These are phyloP conservation scores for Alternaria triticina DNA, from an alignment of 2,329 filamentous ascomycete species.

Conservation along the genomic window DNA sequence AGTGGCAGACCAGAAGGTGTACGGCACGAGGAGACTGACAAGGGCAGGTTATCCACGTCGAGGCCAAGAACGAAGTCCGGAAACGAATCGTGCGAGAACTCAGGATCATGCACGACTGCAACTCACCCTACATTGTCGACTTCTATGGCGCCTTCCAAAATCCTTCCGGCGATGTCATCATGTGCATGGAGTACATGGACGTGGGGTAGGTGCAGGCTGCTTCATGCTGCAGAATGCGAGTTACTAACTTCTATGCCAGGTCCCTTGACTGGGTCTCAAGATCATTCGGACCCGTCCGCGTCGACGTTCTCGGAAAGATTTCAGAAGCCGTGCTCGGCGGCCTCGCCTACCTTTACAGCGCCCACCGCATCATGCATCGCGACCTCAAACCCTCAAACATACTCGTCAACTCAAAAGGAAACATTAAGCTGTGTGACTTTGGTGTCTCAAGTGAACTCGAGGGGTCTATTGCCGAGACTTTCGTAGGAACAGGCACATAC, in stretches of 20 bases:
- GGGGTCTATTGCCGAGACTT: conserved; percentile 97
- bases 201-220: conserved; percentile 74
- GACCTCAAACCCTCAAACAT: conserved; percentile 99
- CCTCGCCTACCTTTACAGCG: conserved; percentile 91
- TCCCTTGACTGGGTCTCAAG: conserved; percentile 92
- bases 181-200: conserved; percentile 99
- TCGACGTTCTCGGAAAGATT: conserved; percentile 97
- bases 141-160: conserved; percentile 98
- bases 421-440: conserved; percentile 98
- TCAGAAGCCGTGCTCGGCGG: conserved; percentile 94
- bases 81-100: conserved; percentile 97
- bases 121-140: conserved; percentile 94
- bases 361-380: conserved; percentile 97
- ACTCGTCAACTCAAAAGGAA: conserved; percentile 88
- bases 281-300: conserved; percentile 91
- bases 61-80: conserved; percentile 95
- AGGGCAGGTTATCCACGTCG: conserved; percentile 91
- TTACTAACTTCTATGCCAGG: conserved; percentile 56
- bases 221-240: background rate
- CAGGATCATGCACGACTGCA: conserved; percentile 98
- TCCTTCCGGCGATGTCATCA: conserved; percentile 94
- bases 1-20: conserved; percentile 16
- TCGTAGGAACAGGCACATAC: conserved; percentile 97
- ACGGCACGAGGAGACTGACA: conserved; percentile 13
- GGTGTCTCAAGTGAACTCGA: conserved; percentile 98